Evolutionary conservation across 345 rosid genomes (phyloP).

Genomic region (Turritis glabra): DNA sequence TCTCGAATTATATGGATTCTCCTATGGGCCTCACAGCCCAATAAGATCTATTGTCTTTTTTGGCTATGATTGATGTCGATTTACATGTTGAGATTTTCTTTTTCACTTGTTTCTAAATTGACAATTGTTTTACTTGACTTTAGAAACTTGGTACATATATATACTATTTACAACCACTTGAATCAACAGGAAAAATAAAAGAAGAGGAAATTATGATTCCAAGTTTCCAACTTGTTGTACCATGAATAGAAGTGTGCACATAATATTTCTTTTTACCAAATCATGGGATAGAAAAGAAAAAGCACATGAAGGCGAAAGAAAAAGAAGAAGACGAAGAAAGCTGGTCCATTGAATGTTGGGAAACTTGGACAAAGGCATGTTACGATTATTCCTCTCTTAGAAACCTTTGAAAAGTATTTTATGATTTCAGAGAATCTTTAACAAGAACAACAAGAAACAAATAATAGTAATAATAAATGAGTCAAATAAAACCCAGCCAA

Average conservation of each 20-base stretch:
- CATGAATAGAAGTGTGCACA: slow-evolving; percentile 6
- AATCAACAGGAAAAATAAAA: not conserved
- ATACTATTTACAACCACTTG: not conserved
- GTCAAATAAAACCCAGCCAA: not conserved
- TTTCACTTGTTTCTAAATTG: not conserved
- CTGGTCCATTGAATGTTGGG: slow-evolving; percentile 20
- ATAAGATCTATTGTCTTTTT: not conserved
- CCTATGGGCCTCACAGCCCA: slow-evolving; percentile 10
- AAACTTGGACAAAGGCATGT: slow-evolving; percentile 14
- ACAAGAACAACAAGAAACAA: not conserved
- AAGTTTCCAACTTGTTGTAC: not conserved
- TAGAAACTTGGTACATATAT: not conserved
- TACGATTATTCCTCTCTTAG: slow-evolving; percentile 7
- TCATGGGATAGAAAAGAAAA: not conserved
- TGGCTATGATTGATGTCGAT: not conserved
- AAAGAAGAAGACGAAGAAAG: slow-evolving; percentile 4
- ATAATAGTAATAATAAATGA: not conserved
- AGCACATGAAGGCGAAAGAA: not conserved
- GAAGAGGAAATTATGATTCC: not conserved
- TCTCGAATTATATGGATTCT: not conserved
- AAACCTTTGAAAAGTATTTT: not conserved
- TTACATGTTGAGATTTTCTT: not conserved
- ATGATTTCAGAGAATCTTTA: not conserved
- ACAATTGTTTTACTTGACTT: not conserved
- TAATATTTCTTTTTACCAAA: not conserved